Base-by-base conservation (phyloP, 768 basidiomycete species). In the Agrocybe praecox region DNA sequence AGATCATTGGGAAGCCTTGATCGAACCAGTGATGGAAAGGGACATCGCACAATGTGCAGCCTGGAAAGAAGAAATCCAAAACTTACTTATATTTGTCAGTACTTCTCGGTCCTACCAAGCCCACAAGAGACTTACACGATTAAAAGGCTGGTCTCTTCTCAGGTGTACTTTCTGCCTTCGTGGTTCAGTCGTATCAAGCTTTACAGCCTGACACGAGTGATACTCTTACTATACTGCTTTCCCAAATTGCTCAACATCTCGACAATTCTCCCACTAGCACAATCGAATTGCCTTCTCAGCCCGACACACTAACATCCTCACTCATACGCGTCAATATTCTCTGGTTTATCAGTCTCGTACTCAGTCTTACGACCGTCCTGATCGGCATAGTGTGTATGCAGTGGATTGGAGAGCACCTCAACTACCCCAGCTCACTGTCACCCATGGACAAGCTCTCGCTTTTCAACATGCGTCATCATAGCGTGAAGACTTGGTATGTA, bases 401-500 rank as follows among this genome's bases (percentile, higher is more conserved):
- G 40, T 65, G 66, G 68, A 43, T 63, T 8, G 61, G 65, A 1
- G 66, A 65, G 53, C 64, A 62, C 33, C 58, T 57, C 33, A 55
- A 56, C 9, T 55, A 63, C 52, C 48, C 61, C 15, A 54, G 42
- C 26, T 34, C 52, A 32, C 36, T 50, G 11, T 50, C 52, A 18
- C 50, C 42, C 19, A 49, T 55, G 51, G 53, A 55, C n/a, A 61
- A 58, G 6, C 34, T 64, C n/a, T 49, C 56, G 18, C 32, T 67
- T 8, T 62, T 61, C 18, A 63, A 67, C 42, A 56, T 65, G 46
- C 65, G 62, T 1, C 53, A 61, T 22, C 60, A 66, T 33, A 63
- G 59, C 17, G 48, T 67, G 22, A 21, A 53, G 11, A 50, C 36
- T 6, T 69, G 68, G 68, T 51, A 57, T n/a, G 63, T 69, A 7